Conservation (phyloP, 768 basidiomycete species). For the Phlebiopsis gigantea region DNA sequence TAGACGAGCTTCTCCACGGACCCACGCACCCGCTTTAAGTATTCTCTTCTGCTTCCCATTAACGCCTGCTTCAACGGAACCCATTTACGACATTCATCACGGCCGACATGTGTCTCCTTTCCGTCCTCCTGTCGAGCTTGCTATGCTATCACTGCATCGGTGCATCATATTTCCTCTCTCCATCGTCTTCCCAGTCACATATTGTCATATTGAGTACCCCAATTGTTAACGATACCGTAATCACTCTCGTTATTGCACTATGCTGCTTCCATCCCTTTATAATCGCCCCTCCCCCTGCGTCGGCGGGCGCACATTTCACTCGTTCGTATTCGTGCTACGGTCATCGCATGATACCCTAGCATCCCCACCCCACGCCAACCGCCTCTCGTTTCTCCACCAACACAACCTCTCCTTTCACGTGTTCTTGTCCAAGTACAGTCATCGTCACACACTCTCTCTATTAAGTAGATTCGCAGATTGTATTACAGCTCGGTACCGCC, state of each 20-base stretch:
- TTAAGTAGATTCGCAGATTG: slow-evolving; percentile 23
- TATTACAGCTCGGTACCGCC: slow-evolving; percentile 27
- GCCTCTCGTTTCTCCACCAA: slow-evolving; percentile 3
- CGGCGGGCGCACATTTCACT: neutral
- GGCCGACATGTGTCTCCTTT: slow-evolving; percentile 18
- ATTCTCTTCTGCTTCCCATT: slow-evolving; percentile 15
- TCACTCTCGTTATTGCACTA: slow-evolving; percentile 25
- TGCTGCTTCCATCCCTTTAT: slow-evolving; percentile 12
- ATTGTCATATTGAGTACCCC: slow-evolving; percentile 24
- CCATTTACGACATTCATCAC: slow-evolving; percentile 23
- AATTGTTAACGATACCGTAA: slow-evolving; percentile 27
- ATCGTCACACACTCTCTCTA: slow-evolving; percentile 21
- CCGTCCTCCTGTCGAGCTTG: slow-evolving; percentile 21
- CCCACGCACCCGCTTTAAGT: slow-evolving; percentile 2
- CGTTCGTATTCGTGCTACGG: slow-evolving; percentile 1
- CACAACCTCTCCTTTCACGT: slow-evolving; percentile 15
- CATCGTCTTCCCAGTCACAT: slow-evolving; percentile 8
- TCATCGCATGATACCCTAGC: slow-evolving; percentile 8
- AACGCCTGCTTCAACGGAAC: slow-evolving; percentile 21
- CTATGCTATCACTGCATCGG: slow-evolving; percentile 21
- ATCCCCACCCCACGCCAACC: slow-evolving; percentile 2
- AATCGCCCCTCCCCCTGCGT: neutral
- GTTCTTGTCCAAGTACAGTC: slow-evolving; percentile 19
- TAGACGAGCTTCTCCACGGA: slow-evolving; percentile 19
- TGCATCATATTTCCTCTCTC: neutral